Evolutionary conservation across 169 alveolate species (phyloP), one percentile per base, ranked within the genome.

Genomic region (Cryptosporidium parvum): DNA sequence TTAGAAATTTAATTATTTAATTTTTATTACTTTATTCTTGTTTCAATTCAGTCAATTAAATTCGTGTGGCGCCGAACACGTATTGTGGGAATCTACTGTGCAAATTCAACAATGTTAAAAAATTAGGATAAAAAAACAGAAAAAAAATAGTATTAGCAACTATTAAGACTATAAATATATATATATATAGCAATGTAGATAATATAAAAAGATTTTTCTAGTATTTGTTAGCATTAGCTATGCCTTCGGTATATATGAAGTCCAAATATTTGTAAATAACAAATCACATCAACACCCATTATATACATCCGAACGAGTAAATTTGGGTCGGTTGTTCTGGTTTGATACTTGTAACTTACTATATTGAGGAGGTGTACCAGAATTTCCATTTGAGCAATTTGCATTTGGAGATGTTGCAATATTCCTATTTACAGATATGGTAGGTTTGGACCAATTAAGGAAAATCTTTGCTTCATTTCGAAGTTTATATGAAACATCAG

Each of bases 231-330:
- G 67, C 67, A 56, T 56, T 56, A 23, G 35, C 67, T 56, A 21
- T 14, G 0, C 18, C 23, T 8, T n/a, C 26, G n/a, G 67, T 56
- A 56, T 56, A 23, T n/a, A 26, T 10, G 14, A 56, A 56, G 7
- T 23, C 67, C 18, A 56, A 48, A 48, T 48, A 48, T 48, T 16
- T 48, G 3, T 3, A 12, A 48, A 48, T 48, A 48, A 16, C 3
- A 48, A 21, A 48, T 48, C 56, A 56, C 21, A 10, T 56, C 67
- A 56, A 56, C 5, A n/a, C 67, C 67, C 67, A 56, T 56, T 56
- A 16, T 56, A 56, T 71, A 71, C 52, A 16, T 51, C 85, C 45
- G 44, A 44, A 8, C 67, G 51, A 9, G 68, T 23, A 29, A 71
- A 56, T 48, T 71, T 37, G 51, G 72, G 51, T 21, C 7, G 61